A percentile compares a stretch with the other conserved stretches of the same genome.
Conservation (phyloP, 2,329 filamentous ascomycete species). For the Pezicula rhizophila region DNA sequence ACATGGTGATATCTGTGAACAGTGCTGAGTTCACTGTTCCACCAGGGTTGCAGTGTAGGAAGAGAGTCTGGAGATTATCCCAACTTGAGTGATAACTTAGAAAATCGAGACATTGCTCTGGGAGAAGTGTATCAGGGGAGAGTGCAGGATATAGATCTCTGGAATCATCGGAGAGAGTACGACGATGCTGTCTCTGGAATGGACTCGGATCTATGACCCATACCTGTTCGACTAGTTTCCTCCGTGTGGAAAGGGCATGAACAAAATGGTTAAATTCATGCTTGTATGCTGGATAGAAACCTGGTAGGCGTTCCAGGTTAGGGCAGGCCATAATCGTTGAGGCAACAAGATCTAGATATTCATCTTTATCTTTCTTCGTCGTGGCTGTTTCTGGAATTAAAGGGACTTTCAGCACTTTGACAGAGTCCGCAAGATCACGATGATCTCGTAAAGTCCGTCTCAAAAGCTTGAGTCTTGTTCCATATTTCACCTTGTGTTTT, state of each 20-base stretch:
- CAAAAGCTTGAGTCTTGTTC: conserved; percentile 48
- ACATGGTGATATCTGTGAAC: conserved; percentile 42
- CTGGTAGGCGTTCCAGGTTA: conserved; percentile 53
- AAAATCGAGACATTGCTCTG: conserved; percentile 38
- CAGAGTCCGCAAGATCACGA: conserved; percentile 45
- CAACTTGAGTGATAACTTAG: conserved; percentile 48
- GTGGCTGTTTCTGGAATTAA: conserved; percentile 35
- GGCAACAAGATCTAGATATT: conserved; percentile 53
- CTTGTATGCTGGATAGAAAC: conserved; percentile 47
- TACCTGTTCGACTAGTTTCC: conserved; percentile 49
- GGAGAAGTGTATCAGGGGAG: conserved; percentile 33
- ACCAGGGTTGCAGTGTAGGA: conserved; percentile 52
- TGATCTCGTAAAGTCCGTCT: conserved; percentile 51
- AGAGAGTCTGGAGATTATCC: conserved; percentile 48
- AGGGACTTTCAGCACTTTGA: conserved; percentile 52
- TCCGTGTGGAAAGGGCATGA: conserved; percentile 53
- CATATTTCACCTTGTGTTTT: conserved; percentile 46
- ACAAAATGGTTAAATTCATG: conserved; percentile 51
- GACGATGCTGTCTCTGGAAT: conserved; percentile 30
- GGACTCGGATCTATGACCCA: conserved; percentile 43
- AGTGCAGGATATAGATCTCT: conserved; percentile 15
- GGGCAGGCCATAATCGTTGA: conserved; percentile 60
- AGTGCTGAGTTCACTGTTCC: conserved; percentile 47
- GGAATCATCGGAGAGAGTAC: conserved; percentile 16
- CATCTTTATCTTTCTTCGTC: conserved; percentile 30